These are phyloP conservation scores for Acanthamoeba castellanii DNA, from an alignment of 208 protist genomes.

Conservation along the genomic window DNA sequence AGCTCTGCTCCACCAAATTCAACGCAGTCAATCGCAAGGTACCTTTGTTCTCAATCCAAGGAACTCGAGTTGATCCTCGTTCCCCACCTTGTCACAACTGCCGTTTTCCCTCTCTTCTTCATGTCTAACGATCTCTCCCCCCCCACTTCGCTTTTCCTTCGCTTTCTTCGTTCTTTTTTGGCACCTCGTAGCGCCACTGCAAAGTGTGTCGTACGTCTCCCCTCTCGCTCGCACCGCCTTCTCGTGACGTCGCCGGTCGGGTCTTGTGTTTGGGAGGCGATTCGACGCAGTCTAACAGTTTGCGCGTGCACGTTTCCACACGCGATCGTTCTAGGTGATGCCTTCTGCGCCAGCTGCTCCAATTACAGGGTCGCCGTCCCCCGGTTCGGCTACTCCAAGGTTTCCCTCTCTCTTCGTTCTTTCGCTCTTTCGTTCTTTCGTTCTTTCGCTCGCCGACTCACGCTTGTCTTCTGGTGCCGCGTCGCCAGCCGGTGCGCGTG, in stretches of 20 bases:
- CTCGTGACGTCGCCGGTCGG: too few relatives aligned
- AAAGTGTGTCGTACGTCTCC: slow-evolving; percentile 11
- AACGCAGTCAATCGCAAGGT: slow-evolving; percentile 33
- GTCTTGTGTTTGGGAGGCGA: neutral
- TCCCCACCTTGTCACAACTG: neutral
- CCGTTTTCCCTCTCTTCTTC: neutral
- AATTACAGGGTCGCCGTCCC: neutral
- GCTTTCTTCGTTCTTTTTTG: neutral
- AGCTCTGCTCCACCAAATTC: slow-evolving; percentile 13
- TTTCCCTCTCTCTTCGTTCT: neutral
- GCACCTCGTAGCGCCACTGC: neutral
- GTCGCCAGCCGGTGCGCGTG: neutral
- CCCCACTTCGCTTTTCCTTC: neutral
- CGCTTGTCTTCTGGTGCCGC: too few relatives aligned
- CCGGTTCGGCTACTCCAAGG: slow-evolving; percentile 17
- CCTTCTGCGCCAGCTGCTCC: slow-evolving; percentile 26
- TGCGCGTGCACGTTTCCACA: neutral
- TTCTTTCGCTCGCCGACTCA: neutral
- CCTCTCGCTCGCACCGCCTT: neutral
- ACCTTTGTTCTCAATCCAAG: neutral
- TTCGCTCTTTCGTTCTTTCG: neutral
- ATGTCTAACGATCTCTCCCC: neutral
- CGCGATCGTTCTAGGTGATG: neutral
- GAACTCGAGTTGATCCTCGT: neutral
- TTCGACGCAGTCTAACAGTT: too few relatives aligned